Conservation (phyloP, 2,329 filamentous ascomycete genomes). For the Aspergillaceae sp. region DNA sequence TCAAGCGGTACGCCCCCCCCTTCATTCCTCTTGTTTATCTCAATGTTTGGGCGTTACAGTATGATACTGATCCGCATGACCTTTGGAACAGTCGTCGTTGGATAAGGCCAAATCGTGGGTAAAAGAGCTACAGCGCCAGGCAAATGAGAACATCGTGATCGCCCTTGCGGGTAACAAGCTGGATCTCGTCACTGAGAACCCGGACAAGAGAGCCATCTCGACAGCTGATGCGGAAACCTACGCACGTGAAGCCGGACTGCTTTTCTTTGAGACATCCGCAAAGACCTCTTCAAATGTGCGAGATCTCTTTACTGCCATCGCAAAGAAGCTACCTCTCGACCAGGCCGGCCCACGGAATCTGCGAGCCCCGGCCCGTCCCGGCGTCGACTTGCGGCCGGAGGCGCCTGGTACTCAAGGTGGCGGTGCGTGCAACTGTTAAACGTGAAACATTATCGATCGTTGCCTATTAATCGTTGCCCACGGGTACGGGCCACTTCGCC, state of each 20-base stretch:
- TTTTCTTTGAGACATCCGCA: slow-evolving; percentile 98
- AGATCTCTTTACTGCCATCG: slow-evolving; percentile 94
- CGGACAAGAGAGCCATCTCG: slow-evolving; percentile 87
- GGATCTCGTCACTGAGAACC: slow-evolving; percentile 87
- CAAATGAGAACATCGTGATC: slow-evolving; percentile 99
- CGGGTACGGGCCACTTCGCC: no score
- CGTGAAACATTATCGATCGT: neutral
- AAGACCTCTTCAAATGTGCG: slow-evolving; percentile 95
- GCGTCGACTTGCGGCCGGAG: slow-evolving; percentile 59
- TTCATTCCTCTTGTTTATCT: slow-evolving; percentile 1
- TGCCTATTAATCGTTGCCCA: no score
- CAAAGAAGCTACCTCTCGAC: slow-evolving; percentile 93
- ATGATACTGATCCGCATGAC: slow-evolving; percentile 10
- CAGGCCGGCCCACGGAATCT: slow-evolving; percentile 88
- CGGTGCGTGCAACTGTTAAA: slow-evolving; percentile 57
- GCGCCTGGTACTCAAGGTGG: slow-evolving; percentile 52
- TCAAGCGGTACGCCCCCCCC: slow-evolving; percentile 66
- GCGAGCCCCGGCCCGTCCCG: slow-evolving; percentile 54
- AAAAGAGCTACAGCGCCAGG: slow-evolving; percentile 95
- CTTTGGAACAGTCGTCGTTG: slow-evolving; percentile 63
- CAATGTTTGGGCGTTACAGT: neutral
- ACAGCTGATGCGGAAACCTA: slow-evolving; percentile 91
- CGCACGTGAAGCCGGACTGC: slow-evolving; percentile 79
- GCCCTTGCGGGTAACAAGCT: slow-evolving; percentile 96
- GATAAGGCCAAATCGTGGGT: slow-evolving; percentile 99